These are phyloP conservation scores for Megacollybia platyphylla DNA, from an alignment of 1,284 basidiomycete species.

Conservation along the genomic window DNA sequence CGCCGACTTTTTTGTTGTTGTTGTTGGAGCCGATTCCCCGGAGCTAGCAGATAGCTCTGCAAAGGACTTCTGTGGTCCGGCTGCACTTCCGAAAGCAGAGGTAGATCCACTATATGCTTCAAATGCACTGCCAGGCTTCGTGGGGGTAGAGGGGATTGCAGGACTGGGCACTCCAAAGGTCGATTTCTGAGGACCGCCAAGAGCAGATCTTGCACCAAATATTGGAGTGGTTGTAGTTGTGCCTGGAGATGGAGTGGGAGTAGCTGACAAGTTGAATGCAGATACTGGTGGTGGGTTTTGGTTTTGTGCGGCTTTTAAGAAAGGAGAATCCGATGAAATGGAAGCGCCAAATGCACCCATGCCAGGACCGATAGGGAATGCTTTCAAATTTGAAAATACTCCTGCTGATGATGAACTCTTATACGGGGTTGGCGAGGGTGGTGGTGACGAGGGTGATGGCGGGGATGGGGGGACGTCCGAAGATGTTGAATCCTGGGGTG, in stretches of 20 bases:
- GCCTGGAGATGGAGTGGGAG: slow-evolving; percentile 5
- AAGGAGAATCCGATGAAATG: slow-evolving; percentile 32
- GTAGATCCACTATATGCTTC: slow-evolving; percentile 31
- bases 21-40: not conserved
- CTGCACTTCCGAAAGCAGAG: slow-evolving; percentile 29
- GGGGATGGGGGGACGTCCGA: not conserved
- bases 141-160: slow-evolving; percentile 17
- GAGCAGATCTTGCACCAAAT: slow-evolving; percentile 25
- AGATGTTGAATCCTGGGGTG: not conserved
- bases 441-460: slow-evolving; percentile 5
- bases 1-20: not conserved
- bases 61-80: slow-evolving; percentile 25
- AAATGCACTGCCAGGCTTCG: slow-evolving; percentile 23
- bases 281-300: slow-evolving; percentile 18
- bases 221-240: slow-evolving; percentile 11
- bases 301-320: slow-evolving; percentile 30
- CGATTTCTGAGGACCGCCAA: slow-evolving; percentile 20
- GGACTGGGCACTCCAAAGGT: slow-evolving; percentile 18
- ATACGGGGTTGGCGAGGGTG: slow-evolving; percentile 3
- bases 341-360: slow-evolving; percentile 25
- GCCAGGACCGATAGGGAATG: slow-evolving; percentile 23
- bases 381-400: slow-evolving; percentile 22
- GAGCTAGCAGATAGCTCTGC: slow-evolving; percentile 21
- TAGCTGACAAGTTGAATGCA: slow-evolving; percentile 18
- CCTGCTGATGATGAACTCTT: slow-evolving; percentile 3